A percentile compares a stretch with the other conserved stretches of the same genome.
These are phyloP conservation scores for Filosporella fistucella DNA, from an alignment of 495 filamentous ascomycete species.

Conservation along the genomic window DNA sequence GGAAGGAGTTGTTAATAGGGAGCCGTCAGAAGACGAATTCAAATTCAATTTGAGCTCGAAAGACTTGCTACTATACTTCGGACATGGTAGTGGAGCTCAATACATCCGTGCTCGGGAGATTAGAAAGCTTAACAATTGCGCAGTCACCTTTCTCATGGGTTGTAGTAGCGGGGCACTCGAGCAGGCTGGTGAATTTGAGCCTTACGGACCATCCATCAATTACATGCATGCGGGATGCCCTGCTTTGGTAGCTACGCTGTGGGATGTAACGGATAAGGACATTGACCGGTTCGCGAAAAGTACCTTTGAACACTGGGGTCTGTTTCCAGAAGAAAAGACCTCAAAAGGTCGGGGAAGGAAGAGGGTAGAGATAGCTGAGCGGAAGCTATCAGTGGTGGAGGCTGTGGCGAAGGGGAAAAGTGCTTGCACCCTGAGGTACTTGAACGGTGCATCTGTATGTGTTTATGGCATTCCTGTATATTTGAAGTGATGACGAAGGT, in stretches of 20 bases:
- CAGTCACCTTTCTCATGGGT: conserved; percentile 86
- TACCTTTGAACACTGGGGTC: conserved; percentile 79
- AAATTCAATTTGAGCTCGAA: conserved; percentile 51
- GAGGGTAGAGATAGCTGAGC: conserved; percentile 10
- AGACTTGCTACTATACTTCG: conserved; percentile 84
- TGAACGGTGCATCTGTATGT: conserved; percentile 88
- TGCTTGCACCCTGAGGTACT: conserved; percentile 77
- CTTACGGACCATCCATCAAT: conserved; percentile 81
- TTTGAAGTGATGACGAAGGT: conserved; percentile 56
- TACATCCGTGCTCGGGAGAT: conserved; percentile 81
- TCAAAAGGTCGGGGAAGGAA: conserved; percentile 23
- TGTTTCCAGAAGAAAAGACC: conserved; percentile 39
- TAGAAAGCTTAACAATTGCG: conserved; percentile 68
- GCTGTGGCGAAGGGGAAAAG: conserved; percentile 70
- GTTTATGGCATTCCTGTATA: conserved; percentile 95
- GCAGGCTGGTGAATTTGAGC: conserved; percentile 83
- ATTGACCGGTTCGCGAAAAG: conserved; percentile 84
- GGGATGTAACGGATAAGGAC: conserved; percentile 97
- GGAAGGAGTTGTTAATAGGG: conserved; percentile 58
- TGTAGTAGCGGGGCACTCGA: conserved; percentile 75
- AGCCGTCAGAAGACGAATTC: conserved; percentile 76
- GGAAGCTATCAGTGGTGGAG: conserved; percentile 54
- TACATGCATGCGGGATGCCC: conserved; percentile 84
- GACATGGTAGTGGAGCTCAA: conserved; percentile 92
- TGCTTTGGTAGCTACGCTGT: conserved; percentile 83